These are phyloP conservation scores for Esteya vermicola DNA, from an alignment of 2,329 filamentous ascomycete genomes.

Conservation along the genomic window DNA sequence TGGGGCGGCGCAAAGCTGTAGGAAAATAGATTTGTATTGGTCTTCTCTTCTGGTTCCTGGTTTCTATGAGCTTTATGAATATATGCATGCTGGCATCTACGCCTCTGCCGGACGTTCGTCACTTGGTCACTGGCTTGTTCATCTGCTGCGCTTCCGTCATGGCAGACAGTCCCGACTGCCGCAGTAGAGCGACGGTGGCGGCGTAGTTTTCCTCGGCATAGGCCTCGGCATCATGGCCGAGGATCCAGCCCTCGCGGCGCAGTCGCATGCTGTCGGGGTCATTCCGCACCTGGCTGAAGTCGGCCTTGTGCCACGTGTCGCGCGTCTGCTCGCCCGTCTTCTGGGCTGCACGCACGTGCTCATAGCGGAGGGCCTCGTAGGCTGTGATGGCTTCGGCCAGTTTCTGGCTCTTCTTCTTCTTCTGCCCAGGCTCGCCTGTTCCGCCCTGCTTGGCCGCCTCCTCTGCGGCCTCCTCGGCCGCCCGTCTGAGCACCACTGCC, in stretches of 20 bases:
- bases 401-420: background rate
- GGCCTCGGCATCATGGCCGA: constrained; percentile 17
- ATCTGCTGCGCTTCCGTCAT: constrained; percentile 6
- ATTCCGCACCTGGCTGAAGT: constrained; percentile 15
- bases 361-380: constrained; percentile 18
- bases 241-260: constrained; percentile 16
- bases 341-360: constrained; percentile 17
- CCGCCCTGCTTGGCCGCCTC: background rate
- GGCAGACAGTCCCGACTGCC: constrained; percentile 6
- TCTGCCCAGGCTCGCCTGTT: too few species aligned
- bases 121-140: constrained; percentile 3
- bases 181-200: constrained; percentile 7
- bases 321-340: constrained; percentile 18
- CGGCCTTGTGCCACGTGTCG: constrained; percentile 18
- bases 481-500: constrained; percentile 18
- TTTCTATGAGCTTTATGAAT: too few species aligned
- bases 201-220: constrained; percentile 16
- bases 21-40: too few species aligned
- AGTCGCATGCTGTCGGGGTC: constrained; percentile 16
- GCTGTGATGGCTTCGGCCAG: constrained; percentile 5
- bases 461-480: background rate
- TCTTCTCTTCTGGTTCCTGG: too few species aligned
- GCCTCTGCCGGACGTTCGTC: background rate
- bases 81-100: too few species aligned
- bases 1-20: too few species aligned